Evolutionary conservation across 441 rosid species (phyloP), one percentile per base, ranked within the genome.

Genomic region (Erysimum pusillum): DNA sequence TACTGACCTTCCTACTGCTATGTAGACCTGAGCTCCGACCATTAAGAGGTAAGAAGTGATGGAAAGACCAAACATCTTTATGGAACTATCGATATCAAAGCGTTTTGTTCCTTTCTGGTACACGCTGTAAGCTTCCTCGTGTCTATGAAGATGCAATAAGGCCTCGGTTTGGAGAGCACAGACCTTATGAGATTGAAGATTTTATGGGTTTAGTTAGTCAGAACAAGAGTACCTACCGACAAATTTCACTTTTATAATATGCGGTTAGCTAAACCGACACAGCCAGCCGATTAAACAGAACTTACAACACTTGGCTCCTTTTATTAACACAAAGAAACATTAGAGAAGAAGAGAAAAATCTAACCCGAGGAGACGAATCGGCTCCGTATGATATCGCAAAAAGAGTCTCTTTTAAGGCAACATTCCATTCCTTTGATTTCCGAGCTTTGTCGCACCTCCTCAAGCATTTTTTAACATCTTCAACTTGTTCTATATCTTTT

Each of bases 151-250:
- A 78, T 82, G 85, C 81, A 91, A 20, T 12, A 90, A 69, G 1
- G 98, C 93, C 80, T 90, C 95, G 7, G 88, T 79, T 88, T 89
- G 91, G 69, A 91, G 80, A 12, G 96, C 88, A 78, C 78, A 85
- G 34, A 89, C 87, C 97, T 93, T 9, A 6, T 8, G 8, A 72
- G 9, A 44, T 65, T 46, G 63, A 65, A 4, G 15, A 65, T 45
- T 15, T n/a, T 54, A 66, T 15, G 4, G 3, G 7, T 28, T 48
- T 18, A 18, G 34, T 71, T 44, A 38, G 72, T 2, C 56, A 31
- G 0, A 42, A 35, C 38, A 49, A 63, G 45, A 18, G 2, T 35
- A 35, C 14, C 3, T 38, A 59, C 58, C 17, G 32, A 17, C 17
- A 46, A 28, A n/a, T 5, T 53, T 38, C 45, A 65, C 22, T 46